Percentiles rank a stretch among this genome's conserved stretches.
Conservation (phyloP, 192 early-diverging fungal species). For the Umbelopsis sp. region DNA sequence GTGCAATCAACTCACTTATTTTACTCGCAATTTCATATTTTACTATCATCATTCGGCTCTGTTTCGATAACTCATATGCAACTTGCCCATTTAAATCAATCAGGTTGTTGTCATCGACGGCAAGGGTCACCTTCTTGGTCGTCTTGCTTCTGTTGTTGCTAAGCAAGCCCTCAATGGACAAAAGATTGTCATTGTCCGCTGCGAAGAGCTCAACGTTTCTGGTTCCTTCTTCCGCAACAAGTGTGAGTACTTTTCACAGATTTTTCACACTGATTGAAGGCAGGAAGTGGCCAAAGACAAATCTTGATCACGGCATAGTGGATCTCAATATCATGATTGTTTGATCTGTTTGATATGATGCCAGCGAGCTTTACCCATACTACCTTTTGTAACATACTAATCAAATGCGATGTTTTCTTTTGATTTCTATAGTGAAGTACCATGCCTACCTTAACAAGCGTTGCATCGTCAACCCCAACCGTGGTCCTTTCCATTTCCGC, state of each 20-base stretch:
- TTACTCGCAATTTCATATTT: neutral
- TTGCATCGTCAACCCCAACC: constrained; percentile 93
- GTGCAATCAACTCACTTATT: neutral
- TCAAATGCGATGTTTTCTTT: neutral
- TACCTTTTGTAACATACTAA: neutral
- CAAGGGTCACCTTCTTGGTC: constrained; percentile 98
- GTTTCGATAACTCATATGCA: neutral
- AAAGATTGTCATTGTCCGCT: constrained; percentile 96
- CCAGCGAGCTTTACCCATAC: no score
- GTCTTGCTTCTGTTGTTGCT: constrained; percentile 95
- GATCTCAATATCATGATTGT: neutral
- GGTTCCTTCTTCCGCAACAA: constrained; percentile 99
- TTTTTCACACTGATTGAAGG: neutral
- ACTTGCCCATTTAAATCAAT: neutral
- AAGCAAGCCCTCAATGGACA: constrained; percentile 98
- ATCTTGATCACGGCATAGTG: neutral
- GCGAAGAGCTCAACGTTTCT: constrained; percentile 98
- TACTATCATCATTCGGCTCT: neutral
- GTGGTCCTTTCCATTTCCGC: constrained; percentile 99
- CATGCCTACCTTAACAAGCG: constrained; percentile 98
- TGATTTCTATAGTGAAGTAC: constrained; percentile 76
- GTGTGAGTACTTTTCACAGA: constrained; percentile 61
- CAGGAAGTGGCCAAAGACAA: no score
- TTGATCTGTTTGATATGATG: neutral
- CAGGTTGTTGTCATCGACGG: constrained; percentile 98